Percentiles rank a stretch among this genome's conserved stretches.
Conservation (phyloP, 208 protist genomes). For the Naegleria lovaniensis region DNA sequence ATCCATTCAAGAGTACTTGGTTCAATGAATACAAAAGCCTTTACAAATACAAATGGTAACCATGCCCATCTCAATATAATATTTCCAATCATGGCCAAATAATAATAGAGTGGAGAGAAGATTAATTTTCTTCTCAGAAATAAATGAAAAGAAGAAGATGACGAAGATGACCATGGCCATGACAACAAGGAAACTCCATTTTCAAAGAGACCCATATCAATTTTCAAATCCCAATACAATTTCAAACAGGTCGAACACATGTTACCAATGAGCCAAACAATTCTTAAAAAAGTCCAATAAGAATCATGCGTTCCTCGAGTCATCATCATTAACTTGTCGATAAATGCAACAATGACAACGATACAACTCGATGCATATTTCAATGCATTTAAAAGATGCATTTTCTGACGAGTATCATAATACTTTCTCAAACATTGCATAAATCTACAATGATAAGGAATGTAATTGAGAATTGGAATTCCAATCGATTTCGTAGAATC, state of each 20-base stretch:
- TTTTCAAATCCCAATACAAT: constrained; percentile 14
- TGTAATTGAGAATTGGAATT: neutral
- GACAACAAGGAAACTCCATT: neutral
- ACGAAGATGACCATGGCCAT: no score
- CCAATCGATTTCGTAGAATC: neutral
- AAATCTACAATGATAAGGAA: neutral
- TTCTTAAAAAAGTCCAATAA: neutral
- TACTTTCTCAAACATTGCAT: neutral
- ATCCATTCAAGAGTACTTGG: neutral
- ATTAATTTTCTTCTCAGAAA: neutral
- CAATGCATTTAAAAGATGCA: neutral
- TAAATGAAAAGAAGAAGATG: no score
- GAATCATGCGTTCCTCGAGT: neutral
- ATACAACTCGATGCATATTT: neutral
- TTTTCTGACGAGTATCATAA: constrained; percentile 1
- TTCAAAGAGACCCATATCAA: constrained; percentile 18
- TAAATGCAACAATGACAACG: neutral
- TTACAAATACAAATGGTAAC: neutral
- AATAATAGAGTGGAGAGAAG: neutral
- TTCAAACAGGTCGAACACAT: neutral
- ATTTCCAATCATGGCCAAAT: constrained; percentile 13
- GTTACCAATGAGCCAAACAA: neutral
- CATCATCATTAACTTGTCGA: neutral
- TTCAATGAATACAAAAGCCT: neutral
- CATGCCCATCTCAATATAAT: neutral